These are phyloP conservation scores for Fusarium staphyleae DNA, from an alignment of 2,329 filamentous ascomycete species.

Conservation along the genomic window DNA sequence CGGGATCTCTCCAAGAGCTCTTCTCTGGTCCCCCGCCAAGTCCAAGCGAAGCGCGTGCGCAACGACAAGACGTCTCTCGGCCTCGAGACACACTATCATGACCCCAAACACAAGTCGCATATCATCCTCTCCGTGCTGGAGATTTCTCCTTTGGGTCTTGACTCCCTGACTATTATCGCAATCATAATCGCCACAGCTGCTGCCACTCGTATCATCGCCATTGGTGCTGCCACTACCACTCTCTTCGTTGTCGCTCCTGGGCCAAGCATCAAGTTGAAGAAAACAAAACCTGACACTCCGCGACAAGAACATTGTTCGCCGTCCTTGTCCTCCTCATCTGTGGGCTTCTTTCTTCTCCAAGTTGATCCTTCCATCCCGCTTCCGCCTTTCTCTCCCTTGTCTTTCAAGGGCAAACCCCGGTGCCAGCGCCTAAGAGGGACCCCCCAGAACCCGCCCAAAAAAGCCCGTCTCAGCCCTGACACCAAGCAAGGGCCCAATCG, in stretches of 20 bases:
- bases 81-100: slow-evolving; percentile 47
- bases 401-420: slow-evolving; percentile 14
- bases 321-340: slow-evolving; percentile 19
- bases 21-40: slow-evolving; percentile 27
- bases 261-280: slow-evolving; percentile 23
- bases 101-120: slow-evolving; percentile 48
- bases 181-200: slow-evolving; percentile 5
- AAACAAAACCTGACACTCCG: slow-evolving; percentile 22
- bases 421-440: slow-evolving; percentile 4
- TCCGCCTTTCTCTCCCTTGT: slow-evolving; percentile 5
- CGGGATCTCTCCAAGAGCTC: slow-evolving; percentile 16
- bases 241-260: slow-evolving; percentile 6
- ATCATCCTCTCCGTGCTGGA: slow-evolving; percentile 51
- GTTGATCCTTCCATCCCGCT: slow-evolving; percentile 31
- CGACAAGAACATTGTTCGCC: slow-evolving; percentile 13
- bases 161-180: slow-evolving; percentile 47
- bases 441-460: slow-evolving; percentile 18
- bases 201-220: slow-evolving; percentile 5
- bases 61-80: slow-evolving; percentile 15
- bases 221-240: slow-evolving; percentile 11
- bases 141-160: slow-evolving; percentile 49
- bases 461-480: slow-evolving; percentile 27
- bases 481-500: slow-evolving; percentile 30
- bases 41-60: slow-evolving; percentile 23
- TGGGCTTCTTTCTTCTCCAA: slow-evolving; percentile 23